Conservation (phyloP, 2,329 filamentous ascomycete genomes). For the Bipolaris sorokiniana region DNA sequence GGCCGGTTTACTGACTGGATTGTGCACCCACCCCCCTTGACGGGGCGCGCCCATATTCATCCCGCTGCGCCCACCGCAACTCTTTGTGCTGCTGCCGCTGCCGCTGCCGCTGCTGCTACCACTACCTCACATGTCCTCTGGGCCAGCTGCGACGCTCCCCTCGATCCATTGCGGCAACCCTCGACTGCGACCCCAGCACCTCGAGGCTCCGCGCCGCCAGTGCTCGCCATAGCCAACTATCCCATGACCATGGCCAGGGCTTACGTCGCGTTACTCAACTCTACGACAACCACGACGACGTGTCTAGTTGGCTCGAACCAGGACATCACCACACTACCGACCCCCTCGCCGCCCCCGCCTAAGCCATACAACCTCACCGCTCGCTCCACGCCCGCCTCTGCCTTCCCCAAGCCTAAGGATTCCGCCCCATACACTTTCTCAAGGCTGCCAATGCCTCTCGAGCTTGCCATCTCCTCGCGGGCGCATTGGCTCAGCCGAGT, state of each 20-base stretch:
- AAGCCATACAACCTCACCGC: conserved; percentile 22
- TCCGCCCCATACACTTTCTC: conserved; percentile 23
- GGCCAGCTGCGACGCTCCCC: conserved; percentile 5
- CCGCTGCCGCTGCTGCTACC: background rate
- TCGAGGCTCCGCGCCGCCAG: conserved; percentile 16
- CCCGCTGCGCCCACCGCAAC: conserved; percentile 11
- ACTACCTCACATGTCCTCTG: conserved; percentile 12
- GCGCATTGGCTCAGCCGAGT: conserved; percentile 46
- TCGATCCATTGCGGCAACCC: conserved; percentile 5
- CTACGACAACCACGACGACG: conserved; percentile 24
- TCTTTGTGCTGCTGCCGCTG: conserved; percentile 3
- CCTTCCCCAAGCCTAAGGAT: conserved; percentile 27
- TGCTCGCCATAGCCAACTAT: conserved; percentile 6
- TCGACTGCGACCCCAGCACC: conserved; percentile 10
- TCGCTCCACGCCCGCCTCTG: conserved; percentile 26
- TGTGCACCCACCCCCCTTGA: conserved; percentile 6
- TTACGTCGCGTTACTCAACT: conserved; percentile 24
- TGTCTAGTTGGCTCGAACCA: conserved; percentile 19
- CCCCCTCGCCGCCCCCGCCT: conserved; percentile 23
- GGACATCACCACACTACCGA: conserved; percentile 3
- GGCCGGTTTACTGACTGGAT: conserved; percentile 2
- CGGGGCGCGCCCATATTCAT: conserved; percentile 13
- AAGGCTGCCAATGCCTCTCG: conserved; percentile 36
- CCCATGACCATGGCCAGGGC: conserved; percentile 31
- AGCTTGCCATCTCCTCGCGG: conserved; percentile 34